Evolutionary conservation across 441 rosid genomes (phyloP).

Genomic region (Bocquillonia castaneifolia): DNA sequence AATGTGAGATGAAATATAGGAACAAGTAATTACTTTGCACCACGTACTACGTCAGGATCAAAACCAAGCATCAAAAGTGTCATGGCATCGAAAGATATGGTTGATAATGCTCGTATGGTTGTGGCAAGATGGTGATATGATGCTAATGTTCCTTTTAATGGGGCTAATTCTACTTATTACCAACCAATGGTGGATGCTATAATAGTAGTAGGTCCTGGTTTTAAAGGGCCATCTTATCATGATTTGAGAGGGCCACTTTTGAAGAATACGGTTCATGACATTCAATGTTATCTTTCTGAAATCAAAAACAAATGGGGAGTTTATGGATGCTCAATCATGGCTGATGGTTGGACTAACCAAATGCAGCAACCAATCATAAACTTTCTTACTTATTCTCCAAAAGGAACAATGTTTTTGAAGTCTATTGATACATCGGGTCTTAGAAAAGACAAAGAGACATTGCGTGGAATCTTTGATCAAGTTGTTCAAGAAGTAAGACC

Average conservation of each 20-base stretch:
- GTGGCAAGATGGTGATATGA: conserved; percentile 10
- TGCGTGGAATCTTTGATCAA: background rate
- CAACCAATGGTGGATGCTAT: background rate
- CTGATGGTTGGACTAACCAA: background rate
- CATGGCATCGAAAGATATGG: background rate
- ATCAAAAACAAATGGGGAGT: background rate
- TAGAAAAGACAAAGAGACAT: background rate
- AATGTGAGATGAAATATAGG: too few species aligned
- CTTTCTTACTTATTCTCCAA: conserved; percentile 5
- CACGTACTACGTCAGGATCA: background rate
- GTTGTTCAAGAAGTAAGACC: background rate
- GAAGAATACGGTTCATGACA: background rate
- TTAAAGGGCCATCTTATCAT: background rate
- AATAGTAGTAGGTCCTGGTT: background rate
- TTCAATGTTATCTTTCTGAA: background rate
- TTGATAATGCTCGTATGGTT: background rate
- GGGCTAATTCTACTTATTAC: background rate
- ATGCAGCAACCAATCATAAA: background rate
- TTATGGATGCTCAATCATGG: background rate
- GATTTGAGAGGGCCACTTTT: background rate
- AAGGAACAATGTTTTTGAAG: background rate
- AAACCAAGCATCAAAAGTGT: background rate
- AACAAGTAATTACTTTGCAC: background rate
- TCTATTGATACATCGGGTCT: background rate
- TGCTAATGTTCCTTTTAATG: background rate